Conservation (phyloP, 257 asterid genomes). For the Plantago elongata region DNA sequence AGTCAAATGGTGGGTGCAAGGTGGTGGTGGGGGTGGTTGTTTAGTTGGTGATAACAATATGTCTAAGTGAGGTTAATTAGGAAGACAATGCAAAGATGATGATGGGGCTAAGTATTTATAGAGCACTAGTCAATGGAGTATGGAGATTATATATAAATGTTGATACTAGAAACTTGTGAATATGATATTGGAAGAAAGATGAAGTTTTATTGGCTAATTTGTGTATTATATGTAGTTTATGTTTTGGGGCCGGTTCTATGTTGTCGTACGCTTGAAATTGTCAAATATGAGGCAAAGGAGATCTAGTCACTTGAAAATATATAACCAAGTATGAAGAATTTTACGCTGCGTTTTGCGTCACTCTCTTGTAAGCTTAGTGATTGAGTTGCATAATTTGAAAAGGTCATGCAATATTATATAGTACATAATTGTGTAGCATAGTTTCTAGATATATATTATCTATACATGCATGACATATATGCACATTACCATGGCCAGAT, state of each 20-base stretch:
- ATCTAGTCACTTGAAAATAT: conserved; percentile 17
- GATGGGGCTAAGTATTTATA: conserved; percentile 15
- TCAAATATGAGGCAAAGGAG: conserved; percentile 30
- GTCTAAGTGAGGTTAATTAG: conserved; percentile 10
- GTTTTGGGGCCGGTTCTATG: conserved; percentile 41
- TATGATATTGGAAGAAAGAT: background rate
- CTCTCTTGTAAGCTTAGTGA: too few relatives aligned
- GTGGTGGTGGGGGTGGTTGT: conserved; percentile 14
- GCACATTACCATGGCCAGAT: too few relatives aligned
- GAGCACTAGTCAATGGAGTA: conserved; percentile 46
- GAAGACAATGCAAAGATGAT: conserved; percentile 19
- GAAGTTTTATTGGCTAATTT: conserved; percentile 7
- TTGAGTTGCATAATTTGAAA: too few relatives aligned
- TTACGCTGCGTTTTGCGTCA: too few relatives aligned
- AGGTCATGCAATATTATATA: too few relatives aligned
- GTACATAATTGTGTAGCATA: too few relatives aligned
- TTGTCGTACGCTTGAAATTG: conserved; percentile 52
- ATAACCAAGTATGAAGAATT: too few relatives aligned
- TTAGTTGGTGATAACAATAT: background rate
- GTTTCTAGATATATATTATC: too few relatives aligned
- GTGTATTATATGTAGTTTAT: conserved; percentile 9
- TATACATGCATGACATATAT: too few relatives aligned
- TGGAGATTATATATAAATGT: conserved; percentile 17
- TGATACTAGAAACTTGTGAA: background rate
- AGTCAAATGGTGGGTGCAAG: conserved; percentile 1